A percentile compares a stretch with the other conserved stretches of the same genome.
Conservation (phyloP, 2,329 filamentous ascomycete species). For the Pyrenophora teres region DNA sequence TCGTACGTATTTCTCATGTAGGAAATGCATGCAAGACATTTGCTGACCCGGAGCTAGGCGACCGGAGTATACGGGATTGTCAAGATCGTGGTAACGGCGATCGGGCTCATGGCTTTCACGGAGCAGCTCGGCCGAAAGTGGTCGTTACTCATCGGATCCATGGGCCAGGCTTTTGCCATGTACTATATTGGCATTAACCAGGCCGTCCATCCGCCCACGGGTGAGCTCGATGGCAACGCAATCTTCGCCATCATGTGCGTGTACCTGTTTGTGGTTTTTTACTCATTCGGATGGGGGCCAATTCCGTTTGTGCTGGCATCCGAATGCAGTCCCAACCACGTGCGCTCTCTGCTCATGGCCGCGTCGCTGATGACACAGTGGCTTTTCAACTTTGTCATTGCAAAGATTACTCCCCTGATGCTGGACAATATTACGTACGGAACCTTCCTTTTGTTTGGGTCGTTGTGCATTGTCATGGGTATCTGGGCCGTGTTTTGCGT, state of each 20-base stretch:
- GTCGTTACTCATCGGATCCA: slow-evolving; percentile 50
- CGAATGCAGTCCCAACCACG: slow-evolving; percentile 49
- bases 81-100: slow-evolving; percentile 51
- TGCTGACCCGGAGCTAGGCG: slow-evolving; percentile 9
- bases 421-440: slow-evolving; percentile 51
- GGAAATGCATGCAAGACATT: not conserved
- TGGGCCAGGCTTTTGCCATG: slow-evolving; percentile 53
- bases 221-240: slow-evolving; percentile 43
- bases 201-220: slow-evolving; percentile 42
- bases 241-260: slow-evolving; percentile 59
- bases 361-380: slow-evolving; percentile 54
- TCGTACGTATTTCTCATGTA: slow-evolving; percentile 46
- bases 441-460: slow-evolving; percentile 51
- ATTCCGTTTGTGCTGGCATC: slow-evolving; percentile 52
- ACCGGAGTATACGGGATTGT: slow-evolving; percentile 52
- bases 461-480: slow-evolving; percentile 50
- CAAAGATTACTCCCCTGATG: slow-evolving; percentile 51
- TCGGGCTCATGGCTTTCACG: slow-evolving; percentile 53
- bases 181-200: slow-evolving; percentile 41
- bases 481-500: slow-evolving; percentile 50
- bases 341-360: slow-evolving; percentile 51
- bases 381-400: slow-evolving; percentile 42
- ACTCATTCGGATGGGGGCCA: slow-evolving; percentile 54
- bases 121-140: slow-evolving; percentile 54
- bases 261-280: slow-evolving; percentile 56